phyloP scores from a whole-genome alignment of 257 asterid species.

The Nicotiana obtusifolia region DNA sequence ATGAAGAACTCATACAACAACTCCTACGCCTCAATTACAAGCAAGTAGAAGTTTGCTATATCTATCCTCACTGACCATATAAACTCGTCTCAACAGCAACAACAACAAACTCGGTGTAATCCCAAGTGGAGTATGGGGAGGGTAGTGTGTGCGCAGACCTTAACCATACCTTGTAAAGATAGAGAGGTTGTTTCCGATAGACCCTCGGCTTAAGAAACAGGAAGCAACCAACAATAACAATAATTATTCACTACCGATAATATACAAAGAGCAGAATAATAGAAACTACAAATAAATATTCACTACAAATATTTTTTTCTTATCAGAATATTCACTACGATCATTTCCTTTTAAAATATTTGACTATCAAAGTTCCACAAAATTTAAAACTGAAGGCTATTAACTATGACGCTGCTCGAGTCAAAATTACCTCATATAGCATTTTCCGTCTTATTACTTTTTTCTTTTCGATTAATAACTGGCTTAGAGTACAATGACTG shows the following conservation, averaged over 20 bases:
- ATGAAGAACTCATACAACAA: not conserved
- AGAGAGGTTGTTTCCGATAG: too few species aligned
- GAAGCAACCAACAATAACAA: too few species aligned
- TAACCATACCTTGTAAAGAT: too few species aligned
- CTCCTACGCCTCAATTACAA: too few species aligned
- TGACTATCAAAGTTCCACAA: not conserved
- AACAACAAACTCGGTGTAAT: too few species aligned
- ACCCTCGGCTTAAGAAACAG: too few species aligned
- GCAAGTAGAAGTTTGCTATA: too few species aligned
- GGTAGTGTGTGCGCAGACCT: too few species aligned
- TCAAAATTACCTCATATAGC: not conserved
- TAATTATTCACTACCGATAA: too few species aligned
- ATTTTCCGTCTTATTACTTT: not conserved
- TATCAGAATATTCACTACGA: not conserved
- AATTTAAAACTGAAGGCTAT: not conserved
- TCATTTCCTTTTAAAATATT: not conserved
- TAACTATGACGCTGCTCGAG: not conserved
- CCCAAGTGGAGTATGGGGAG: too few species aligned
- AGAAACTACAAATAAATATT: not conserved
- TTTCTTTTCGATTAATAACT: not conserved
- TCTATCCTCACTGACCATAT: too few species aligned
- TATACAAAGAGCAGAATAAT: not conserved
- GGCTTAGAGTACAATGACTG: not conserved
- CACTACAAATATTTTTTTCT: not conserved
- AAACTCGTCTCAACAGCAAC: too few species aligned